Conservation (phyloP, 2,329 filamentous ascomycete species). For the Penicillium fuscoglaucum region DNA sequence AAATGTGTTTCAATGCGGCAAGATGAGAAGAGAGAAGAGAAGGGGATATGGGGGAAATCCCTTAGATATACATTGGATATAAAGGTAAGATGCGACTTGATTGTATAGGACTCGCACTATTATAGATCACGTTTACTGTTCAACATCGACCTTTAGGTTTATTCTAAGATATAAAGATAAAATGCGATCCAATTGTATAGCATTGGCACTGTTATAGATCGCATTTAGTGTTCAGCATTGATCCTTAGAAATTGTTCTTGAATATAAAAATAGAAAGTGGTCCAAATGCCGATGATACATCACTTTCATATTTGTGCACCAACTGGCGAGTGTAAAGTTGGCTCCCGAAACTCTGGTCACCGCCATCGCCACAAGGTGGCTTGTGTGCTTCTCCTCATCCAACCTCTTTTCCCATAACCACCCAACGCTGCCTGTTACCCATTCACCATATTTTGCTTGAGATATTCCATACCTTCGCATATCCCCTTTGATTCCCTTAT, state of each 20-base stretch:
- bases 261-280: neutral
- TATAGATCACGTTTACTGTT: neutral
- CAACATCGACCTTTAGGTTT: fast-evolving
- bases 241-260: neutral
- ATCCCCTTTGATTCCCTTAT: conserved; percentile 3
- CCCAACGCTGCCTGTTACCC: conserved; percentile 2
- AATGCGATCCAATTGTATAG: neutral
- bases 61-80: too few relatives aligned
- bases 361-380: conserved; percentile 31
- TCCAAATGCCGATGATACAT: neutral
- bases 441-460: conserved; percentile 2
- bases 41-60: too few relatives aligned
- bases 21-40: neutral
- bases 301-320: neutral
- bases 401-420: conserved; percentile 15
- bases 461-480: neutral
- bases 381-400: conserved; percentile 27
- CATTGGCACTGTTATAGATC: too few relatives aligned
- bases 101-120: neutral
- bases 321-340: conserved; percentile 1
- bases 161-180: too few relatives aligned
- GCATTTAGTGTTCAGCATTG: too few relatives aligned
- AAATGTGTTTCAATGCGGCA: neutral
- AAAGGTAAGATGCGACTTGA: too few relatives aligned
- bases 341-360: conserved; percentile 21